These are phyloP conservation scores for Malus domestica DNA, from an alignment of 306 rosid genomes.

Conservation along the genomic window DNA sequence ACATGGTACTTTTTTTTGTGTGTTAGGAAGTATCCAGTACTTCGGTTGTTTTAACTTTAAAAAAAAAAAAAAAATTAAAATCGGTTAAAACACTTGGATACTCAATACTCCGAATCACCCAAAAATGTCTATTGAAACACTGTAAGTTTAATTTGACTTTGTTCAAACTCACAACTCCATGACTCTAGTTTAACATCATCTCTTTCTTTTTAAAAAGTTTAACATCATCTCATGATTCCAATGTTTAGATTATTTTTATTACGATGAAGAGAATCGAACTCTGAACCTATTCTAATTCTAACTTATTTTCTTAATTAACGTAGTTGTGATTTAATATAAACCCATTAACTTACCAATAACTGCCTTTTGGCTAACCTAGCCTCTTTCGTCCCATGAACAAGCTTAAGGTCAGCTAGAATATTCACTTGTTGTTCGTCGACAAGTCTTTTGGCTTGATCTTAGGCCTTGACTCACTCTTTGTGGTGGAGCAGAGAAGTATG, in stretches of 20 bases:
- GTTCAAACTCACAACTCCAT: neutral
- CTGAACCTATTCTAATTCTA: neutral
- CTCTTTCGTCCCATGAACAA: neutral
- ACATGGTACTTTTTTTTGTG: neutral
- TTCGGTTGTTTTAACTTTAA: too few species aligned
- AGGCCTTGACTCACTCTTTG: neutral
- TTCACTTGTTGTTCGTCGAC: neutral
- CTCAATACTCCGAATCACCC: too few species aligned
- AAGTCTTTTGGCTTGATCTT: neutral
- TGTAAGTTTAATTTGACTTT: neutral
- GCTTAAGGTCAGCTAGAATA: too few species aligned
- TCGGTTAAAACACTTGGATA: too few species aligned
- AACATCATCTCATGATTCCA: neutral
- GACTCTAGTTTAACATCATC: neutral
- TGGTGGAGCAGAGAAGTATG: neutral
- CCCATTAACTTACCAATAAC: neutral
- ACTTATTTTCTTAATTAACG: neutral
- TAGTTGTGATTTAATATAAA: neutral
- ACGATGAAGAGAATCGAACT: neutral
- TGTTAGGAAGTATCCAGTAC: too few species aligned
- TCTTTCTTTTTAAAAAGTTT: neutral
- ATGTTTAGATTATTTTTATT: neutral
- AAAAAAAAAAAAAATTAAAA: too few species aligned
- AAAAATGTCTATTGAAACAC: neutral
- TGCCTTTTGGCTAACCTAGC: neutral